phyloP scores from a whole-genome alignment of 371 early-diverging fungal genomes.

The Mucor piriformis region DNA sequence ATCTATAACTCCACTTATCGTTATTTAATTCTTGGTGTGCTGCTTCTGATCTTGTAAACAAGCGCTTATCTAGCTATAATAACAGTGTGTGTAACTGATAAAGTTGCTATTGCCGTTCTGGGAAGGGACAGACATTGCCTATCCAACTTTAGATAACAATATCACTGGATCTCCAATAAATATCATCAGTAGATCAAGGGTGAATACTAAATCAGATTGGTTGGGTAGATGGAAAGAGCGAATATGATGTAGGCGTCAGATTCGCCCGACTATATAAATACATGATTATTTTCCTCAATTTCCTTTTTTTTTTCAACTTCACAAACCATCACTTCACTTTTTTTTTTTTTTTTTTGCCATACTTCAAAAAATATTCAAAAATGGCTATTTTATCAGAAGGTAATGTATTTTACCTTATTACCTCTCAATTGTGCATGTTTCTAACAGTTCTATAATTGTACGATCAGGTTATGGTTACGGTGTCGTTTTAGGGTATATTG shows the following conservation, averaged over 20 bases:
- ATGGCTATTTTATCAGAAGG: conserved; percentile 44
- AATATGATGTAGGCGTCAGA: not conserved
- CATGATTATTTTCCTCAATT: not conserved
- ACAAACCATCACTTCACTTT: not conserved
- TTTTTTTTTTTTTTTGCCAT: not conserved
- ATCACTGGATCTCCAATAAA: not conserved
- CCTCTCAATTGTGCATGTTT: not conserved
- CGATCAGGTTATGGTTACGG: conserved; percentile 40
- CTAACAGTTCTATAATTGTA: not conserved
- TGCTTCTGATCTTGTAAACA: too few species aligned
- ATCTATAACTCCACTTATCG: too few species aligned
- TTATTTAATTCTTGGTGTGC: too few species aligned
- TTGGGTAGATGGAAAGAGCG: not conserved
- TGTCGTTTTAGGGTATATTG: conserved; percentile 37
- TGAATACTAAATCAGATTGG: too few species aligned
- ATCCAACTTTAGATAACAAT: not conserved
- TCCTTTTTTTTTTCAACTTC: not conserved
- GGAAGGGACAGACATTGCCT: not conserved
- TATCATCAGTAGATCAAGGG: too few species aligned
- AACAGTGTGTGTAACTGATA: too few species aligned
- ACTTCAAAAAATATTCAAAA: not conserved
- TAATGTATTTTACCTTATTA: not conserved
- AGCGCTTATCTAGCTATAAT: too few species aligned
- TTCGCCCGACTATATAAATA: not conserved
- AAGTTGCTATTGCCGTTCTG: too few species aligned